phyloP scores from a whole-genome alignment of 2,329 filamentous ascomycete species.

The Fusarium sp. region DNA sequence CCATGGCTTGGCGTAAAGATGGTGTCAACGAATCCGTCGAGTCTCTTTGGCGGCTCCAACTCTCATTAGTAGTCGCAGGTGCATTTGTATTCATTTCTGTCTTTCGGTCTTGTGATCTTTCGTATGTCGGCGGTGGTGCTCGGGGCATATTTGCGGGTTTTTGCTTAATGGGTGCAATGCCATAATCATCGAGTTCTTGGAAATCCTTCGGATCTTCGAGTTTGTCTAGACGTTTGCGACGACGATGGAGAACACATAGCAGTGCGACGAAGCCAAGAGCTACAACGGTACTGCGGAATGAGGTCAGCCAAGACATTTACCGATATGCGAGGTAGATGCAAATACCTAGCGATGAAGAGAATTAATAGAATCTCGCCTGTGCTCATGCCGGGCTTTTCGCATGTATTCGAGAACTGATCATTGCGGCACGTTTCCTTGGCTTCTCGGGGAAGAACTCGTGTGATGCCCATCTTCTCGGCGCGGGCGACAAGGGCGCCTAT shows the following conservation, averaged over 20 bases:
- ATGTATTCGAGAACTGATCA: conserved; percentile 31
- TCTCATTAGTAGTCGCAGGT: conserved; percentile 4
- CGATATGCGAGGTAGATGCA: neutral
- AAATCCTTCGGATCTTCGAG: conserved; percentile 42
- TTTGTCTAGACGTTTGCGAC: conserved; percentile 33
- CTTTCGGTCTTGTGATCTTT: conserved; percentile 18
- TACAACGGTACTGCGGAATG: conserved; percentile 15
- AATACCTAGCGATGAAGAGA: conserved; percentile 34
- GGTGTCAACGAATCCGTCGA: conserved; percentile 43
- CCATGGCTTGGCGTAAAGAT: conserved; percentile 42
- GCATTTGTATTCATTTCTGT: neutral
- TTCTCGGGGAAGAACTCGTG: conserved; percentile 37
- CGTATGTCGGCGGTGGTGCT: conserved; percentile 34
- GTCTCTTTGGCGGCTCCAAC: conserved; percentile 22
- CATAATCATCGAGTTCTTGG: conserved; percentile 48
- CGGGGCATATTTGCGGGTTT: conserved; percentile 27
- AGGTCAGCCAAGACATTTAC: conserved; percentile 1
- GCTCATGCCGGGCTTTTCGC: conserved; percentile 40
- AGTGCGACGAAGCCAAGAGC: conserved; percentile 29
- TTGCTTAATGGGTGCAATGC: conserved; percentile 20
- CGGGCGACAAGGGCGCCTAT: conserved; percentile 17
- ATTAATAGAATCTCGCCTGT: conserved; percentile 30
- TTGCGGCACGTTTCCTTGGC: conserved; percentile 36
- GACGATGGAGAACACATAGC: conserved; percentile 40
- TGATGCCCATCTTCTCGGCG: conserved; percentile 22